Percentiles rank a stretch among this genome's conserved stretches.
Evolutionary conservation across 2,329 filamentous ascomycete genomes (phyloP).

Genomic region (Triangularia verruculosa): DNA sequence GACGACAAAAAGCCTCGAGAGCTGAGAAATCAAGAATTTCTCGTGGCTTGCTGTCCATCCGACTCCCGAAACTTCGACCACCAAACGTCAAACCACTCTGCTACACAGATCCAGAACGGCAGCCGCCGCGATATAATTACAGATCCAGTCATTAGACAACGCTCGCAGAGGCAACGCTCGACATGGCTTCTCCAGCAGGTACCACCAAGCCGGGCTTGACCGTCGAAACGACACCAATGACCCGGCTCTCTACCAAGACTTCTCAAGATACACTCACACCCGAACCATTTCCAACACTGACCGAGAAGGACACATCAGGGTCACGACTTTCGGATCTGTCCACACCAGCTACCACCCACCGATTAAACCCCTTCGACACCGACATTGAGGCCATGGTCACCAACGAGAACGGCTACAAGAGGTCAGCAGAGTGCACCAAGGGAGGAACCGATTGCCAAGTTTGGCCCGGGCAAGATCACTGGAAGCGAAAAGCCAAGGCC

Average conservation of each 20-base stretch:
- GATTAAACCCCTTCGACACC: slow-evolving; percentile 53
- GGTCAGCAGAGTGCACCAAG: slow-evolving; percentile 33
- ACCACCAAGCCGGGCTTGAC: slow-evolving; percentile 23
- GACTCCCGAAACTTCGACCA: not conserved
- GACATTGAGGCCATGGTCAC: slow-evolving; percentile 55
- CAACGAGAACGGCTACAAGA: slow-evolving; percentile 36
- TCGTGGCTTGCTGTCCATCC: not conserved
- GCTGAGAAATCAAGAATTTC: not conserved
- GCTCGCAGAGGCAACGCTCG: not conserved
- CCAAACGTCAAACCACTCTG: not conserved
- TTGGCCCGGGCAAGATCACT: slow-evolving; percentile 59
- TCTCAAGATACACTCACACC: slow-evolving; percentile 30
- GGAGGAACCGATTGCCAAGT: slow-evolving; percentile 51
- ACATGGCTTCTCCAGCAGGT: slow-evolving; percentile 25
- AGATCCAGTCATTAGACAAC: slow-evolving; percentile 11
- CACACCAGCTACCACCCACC: slow-evolving; percentile 43
- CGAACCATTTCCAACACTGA: slow-evolving; percentile 24
- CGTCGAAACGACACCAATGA: slow-evolving; percentile 17
- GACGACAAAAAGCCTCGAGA: not conserved
- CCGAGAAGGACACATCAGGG: slow-evolving; percentile 24
- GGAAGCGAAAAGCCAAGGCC: slow-evolving; percentile 57
- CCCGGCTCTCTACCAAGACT: slow-evolving; percentile 24
- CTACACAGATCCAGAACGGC: not conserved
- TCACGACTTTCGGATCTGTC: slow-evolving; percentile 37
- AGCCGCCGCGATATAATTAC: slow-evolving; percentile 23